Base-by-base conservation (phyloP, 805 yeast species). In the Starmerella bombicola region DNA sequence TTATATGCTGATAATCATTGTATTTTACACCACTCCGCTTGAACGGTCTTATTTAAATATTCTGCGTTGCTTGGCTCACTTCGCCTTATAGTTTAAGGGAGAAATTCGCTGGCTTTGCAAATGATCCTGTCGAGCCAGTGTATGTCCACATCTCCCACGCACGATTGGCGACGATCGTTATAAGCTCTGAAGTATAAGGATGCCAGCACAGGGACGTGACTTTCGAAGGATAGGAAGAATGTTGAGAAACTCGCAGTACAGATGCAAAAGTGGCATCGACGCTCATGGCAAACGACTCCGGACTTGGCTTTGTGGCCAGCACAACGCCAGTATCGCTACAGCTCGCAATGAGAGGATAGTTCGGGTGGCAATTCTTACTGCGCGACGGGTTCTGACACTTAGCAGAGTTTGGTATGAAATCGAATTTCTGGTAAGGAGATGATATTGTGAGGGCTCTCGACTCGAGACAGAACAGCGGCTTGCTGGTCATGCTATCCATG, bases 251-350 rank as follows among this genome's bases (percentile, higher is more conserved):
- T 7, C 17, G 18, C 29, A 38, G 35, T 5, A 22, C n/a, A 30
- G 30, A 17, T 2, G 43, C 43, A 2, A 20, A 18, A 8, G 33
- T 19, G 4, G 43, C 41, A 18, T 40, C 38, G 16, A 40, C 35
- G 16, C 13, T 17, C 24, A 22, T 20, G 4, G 24, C 22, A 17
- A 15, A 18, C 6, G 47, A 40, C 2, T 22, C 31, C 13, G 5
- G 4, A 10, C 41, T 35, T 12, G 50, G 47, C 20, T 33, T 34
- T 1, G 41, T 37, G 19, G 53, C 33, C 5, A 55, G 33, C 9
- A 47, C 30, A 35, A 45, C 38, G 16, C 50, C 49, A 18, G 40
- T 25, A 28, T 46, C 37, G 41, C 50, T 49, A 12, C 51, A 41
- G 21, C 42, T 23, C 10, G 50, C 51, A 3, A 42, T 33, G 12